These are phyloP conservation scores for Macadamia tetraphylla DNA, from an alignment of 164 flowering plant genomes.

Conservation along the genomic window DNA sequence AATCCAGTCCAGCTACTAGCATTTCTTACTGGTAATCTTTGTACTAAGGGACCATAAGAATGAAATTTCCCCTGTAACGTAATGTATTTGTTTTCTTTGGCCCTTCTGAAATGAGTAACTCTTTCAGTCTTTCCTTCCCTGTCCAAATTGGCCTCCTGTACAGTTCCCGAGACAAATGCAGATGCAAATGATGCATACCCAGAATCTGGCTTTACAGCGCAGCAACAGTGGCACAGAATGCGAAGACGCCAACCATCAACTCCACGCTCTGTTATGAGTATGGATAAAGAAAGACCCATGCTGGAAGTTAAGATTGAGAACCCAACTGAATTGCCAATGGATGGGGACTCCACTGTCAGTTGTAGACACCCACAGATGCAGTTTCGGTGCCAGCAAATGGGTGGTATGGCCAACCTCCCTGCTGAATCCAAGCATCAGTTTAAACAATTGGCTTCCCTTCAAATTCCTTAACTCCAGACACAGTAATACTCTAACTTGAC, in stretches of 20 bases:
- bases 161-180: slow-evolving; percentile 69
- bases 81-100: not conserved
- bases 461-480: slow-evolving; percentile 62
- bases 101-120: not conserved
- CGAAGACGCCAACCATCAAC: slow-evolving; percentile 47
- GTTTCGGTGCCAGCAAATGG: slow-evolving; percentile 61
- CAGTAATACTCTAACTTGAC: slow-evolving; percentile 38
- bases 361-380: slow-evolving; percentile 52
- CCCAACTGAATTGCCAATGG: slow-evolving; percentile 57
- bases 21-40: not conserved
- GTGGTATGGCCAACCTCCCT: slow-evolving; percentile 53
- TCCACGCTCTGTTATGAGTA: slow-evolving; percentile 48
- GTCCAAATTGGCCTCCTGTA: not conserved
- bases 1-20: not conserved
- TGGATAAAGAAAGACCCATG: slow-evolving; percentile 60
- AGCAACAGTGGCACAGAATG: slow-evolving; percentile 56
- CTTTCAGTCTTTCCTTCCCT: not conserved
- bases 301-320: slow-evolving; percentile 81
- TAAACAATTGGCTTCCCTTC: slow-evolving; percentile 61
- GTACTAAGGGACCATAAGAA: not conserved
- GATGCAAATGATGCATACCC: slow-evolving; percentile 66
- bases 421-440: slow-evolving; percentile 51
- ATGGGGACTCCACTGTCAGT: slow-evolving; percentile 37
- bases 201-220: slow-evolving; percentile 60
- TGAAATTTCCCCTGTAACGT: not conserved